Percentiles rank a stretch among this genome's conserved stretches.
These are phyloP conservation scores for Sugiyamaella mastotermitis DNA, from an alignment of 805 yeast species.

Conservation along the genomic window DNA sequence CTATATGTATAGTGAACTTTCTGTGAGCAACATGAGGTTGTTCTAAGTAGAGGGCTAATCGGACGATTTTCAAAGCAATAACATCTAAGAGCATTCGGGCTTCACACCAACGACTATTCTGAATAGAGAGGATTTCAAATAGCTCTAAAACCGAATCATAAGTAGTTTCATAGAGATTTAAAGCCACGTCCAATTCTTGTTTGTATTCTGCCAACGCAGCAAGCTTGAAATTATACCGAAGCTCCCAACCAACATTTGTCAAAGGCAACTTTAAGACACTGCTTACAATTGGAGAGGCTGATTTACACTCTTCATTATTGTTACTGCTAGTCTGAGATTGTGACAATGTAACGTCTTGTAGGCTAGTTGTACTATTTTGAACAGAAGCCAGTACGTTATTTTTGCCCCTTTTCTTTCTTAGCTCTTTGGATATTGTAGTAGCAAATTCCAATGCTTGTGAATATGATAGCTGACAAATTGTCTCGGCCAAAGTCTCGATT, in stretches of 20 bases:
- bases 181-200: constrained; percentile 42
- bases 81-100: constrained; percentile 51
- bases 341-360: neutral
- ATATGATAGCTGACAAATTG: constrained; percentile 34
- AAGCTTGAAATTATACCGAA: constrained; percentile 46
- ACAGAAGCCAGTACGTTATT: constrained; percentile 9
- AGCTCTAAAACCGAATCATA: constrained; percentile 45
- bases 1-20: constrained; percentile 60
- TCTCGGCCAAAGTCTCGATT: constrained; percentile 34
- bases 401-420: constrained; percentile 35
- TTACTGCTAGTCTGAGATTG: neutral
- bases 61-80: constrained; percentile 55
- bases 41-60: constrained; percentile 53
- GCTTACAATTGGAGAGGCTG: too few species aligned
- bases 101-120: constrained; percentile 35
- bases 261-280: constrained; percentile 22
- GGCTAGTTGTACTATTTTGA: too few species aligned
- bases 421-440: constrained; percentile 33
- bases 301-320: neutral
- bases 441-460: constrained; percentile 43
- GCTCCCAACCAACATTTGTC: constrained; percentile 38
- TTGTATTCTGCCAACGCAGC: constrained; percentile 47
- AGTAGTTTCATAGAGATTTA: constrained; percentile 46
- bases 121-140: constrained; percentile 27
- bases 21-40: constrained; percentile 53